These are phyloP conservation scores for Rhodocollybia butyracea DNA, from an alignment of 768 basidiomycete genomes.

Conservation along the genomic window DNA sequence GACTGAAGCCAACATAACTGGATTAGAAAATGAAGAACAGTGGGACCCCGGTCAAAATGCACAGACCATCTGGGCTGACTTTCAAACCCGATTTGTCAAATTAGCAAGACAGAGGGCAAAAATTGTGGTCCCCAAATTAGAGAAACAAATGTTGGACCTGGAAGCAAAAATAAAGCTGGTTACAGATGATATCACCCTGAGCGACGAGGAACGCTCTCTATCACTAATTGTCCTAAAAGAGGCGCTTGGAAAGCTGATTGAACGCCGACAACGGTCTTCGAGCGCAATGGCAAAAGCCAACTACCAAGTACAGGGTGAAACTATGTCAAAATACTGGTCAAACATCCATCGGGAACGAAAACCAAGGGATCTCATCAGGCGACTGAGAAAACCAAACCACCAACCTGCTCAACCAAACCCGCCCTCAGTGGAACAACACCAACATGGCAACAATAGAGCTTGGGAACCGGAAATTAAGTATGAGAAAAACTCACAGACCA, in stretches of 20 bases:
- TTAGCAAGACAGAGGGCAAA: constrained; percentile 11
- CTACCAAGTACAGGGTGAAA: constrained; percentile 13
- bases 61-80: constrained; percentile 4
- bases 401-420: background rate
- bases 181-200: background rate
- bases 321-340: constrained; percentile 19
- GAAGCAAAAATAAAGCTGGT: background rate
- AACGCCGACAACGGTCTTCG: background rate
- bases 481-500: background rate
- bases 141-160: background rate
- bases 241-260: constrained; percentile 4
- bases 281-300: constrained; percentile 5
- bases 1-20: background rate
- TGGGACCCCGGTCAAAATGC: background rate
- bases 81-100: constrained; percentile 6
- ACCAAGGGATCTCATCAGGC: constrained; percentile 17
- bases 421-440: constrained; percentile 18
- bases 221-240: background rate
- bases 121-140: constrained; percentile 6
- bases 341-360: background rate
- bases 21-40: background rate
- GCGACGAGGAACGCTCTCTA: background rate
- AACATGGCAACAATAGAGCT: too few species aligned
- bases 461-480: constrained; percentile 7
- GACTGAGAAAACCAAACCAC: background rate